Conservation (phyloP, 495 filamentous ascomycete species). For the Parathielavia appendiculata region DNA sequence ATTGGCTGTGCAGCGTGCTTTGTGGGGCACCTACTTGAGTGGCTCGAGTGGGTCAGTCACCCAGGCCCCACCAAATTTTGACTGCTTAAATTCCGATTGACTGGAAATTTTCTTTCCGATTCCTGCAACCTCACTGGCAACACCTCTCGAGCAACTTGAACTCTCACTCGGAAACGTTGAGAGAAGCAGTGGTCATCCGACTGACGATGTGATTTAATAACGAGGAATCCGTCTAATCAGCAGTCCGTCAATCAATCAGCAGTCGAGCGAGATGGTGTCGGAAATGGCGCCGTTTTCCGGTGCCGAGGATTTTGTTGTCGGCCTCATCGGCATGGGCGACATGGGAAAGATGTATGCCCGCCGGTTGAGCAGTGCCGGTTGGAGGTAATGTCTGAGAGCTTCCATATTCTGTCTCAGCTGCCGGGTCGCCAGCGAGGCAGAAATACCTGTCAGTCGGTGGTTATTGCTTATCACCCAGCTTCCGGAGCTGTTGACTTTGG, state of each 20-base stretch:
- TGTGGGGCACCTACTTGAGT: no score
- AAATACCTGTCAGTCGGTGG: neutral
- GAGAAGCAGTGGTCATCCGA: conserved; percentile 2
- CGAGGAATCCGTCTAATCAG: conserved; percentile 7
- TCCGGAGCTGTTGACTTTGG: conserved; percentile 22
- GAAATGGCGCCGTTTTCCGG: conserved; percentile 18
- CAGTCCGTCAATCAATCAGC: conserved; percentile 2
- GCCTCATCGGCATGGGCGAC: conserved; percentile 97
- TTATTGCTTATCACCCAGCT: conserved; percentile 16
- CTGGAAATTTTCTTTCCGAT: conserved; percentile 5
- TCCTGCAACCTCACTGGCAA: conserved; percentile 8
- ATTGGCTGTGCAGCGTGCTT: neutral
- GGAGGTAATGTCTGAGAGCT: conserved; percentile 64
- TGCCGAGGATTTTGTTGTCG: conserved; percentile 66
- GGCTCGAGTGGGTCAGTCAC: neutral
- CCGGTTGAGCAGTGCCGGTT: conserved; percentile 79
- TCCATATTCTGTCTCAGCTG: conserved; percentile 5
- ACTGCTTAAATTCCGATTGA: conserved; percentile 4
- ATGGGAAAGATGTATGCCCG: conserved; percentile 99
- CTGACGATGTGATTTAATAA: conserved; percentile 16
- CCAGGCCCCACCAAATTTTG: neutral
- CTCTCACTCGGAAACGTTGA: conserved; percentile 5
- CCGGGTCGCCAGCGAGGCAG: neutral
- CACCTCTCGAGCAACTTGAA: neutral
- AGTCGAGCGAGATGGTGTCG: conserved; percentile 19